phyloP scores from a whole-genome alignment of 108 stramenopile species.

The Skeletonema menzelii region DNA sequence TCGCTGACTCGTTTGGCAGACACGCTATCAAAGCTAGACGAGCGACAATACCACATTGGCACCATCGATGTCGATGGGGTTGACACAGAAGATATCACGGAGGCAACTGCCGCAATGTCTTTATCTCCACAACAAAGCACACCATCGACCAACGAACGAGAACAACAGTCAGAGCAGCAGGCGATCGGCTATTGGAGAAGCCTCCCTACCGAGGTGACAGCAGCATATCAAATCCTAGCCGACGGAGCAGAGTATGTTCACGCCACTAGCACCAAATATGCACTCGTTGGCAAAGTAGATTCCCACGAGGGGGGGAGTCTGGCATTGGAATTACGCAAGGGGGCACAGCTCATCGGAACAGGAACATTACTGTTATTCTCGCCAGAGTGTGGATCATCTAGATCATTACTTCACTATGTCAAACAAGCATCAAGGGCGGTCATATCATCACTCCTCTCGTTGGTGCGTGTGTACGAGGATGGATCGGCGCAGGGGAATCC shows the following conservation, averaged over 20 bases:
- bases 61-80: slow-evolving; percentile 1
- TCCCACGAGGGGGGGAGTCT: slow-evolving; percentile 45
- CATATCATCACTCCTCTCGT: slow-evolving; percentile 44
- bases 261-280: slow-evolving; percentile 81
- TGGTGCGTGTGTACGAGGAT: slow-evolving; percentile 57
- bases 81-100: slow-evolving; percentile 15
- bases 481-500: slow-evolving; percentile 30
- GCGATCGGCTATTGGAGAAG: slow-evolving; percentile 56
- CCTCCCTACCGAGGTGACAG: slow-evolving; percentile 52
- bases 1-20: slow-evolving; percentile 25
- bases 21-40: slow-evolving; percentile 18
- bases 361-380: slow-evolving; percentile 52
- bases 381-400: slow-evolving; percentile 57
- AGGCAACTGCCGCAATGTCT: not conserved
- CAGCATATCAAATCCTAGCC: slow-evolving; percentile 56
- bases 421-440: slow-evolving; percentile 63
- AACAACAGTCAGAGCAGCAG: not conserved
- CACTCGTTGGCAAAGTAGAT: slow-evolving; percentile 66
- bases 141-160: not conserved
- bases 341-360: slow-evolving; percentile 67
- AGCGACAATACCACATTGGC: not conserved
- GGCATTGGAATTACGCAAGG: slow-evolving; percentile 60
- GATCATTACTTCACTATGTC: slow-evolving; percentile 51
- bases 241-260: slow-evolving; percentile 62
- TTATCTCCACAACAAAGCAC: not conserved